A percentile compares a stretch with the other conserved stretches of the same genome.
Conservation (phyloP, 768 basidiomycete genomes). For the Leccinum subtestaceum region DNA sequence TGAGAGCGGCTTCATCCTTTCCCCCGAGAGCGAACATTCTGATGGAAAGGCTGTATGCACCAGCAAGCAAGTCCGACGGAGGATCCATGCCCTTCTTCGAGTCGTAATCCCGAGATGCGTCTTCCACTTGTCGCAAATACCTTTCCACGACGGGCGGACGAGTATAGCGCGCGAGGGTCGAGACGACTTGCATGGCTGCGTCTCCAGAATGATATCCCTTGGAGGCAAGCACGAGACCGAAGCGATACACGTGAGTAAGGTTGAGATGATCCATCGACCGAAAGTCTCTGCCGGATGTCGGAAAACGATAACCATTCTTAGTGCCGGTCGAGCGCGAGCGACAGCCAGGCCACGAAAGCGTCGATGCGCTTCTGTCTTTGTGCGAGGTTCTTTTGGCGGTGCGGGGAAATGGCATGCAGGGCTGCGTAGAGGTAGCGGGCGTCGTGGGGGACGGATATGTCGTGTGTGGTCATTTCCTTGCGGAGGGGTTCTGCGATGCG, state of each 20-base stretch:
- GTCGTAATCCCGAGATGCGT: too few species aligned
- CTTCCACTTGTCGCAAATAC: too few species aligned
- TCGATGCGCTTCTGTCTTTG: constrained; percentile 2
- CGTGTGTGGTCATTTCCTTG: constrained; percentile 37
- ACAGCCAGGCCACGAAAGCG: constrained; percentile 42
- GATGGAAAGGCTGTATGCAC: constrained; percentile 39
- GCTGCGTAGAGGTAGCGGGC: too few species aligned
- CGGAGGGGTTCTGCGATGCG: background rate
- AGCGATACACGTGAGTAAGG: constrained; percentile 30
- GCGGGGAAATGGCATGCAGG: constrained; percentile 27
- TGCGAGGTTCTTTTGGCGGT: constrained; percentile 8
- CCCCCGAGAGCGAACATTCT: constrained; percentile 39
- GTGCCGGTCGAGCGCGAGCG: constrained; percentile 38
- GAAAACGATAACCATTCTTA: constrained; percentile 18
- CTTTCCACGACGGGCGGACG: too few species aligned
- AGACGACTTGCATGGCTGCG: too few species aligned
- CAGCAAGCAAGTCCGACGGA: constrained; percentile 7
- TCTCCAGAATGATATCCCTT: constrained; percentile 40
- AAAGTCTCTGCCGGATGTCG: constrained; percentile 34
- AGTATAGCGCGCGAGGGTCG: too few species aligned
- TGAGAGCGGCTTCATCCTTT: constrained; percentile 36
- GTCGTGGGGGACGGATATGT: constrained; percentile 33
- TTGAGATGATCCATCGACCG: constrained; percentile 28
- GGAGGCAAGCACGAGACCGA: constrained; percentile 35
- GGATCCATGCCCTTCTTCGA: too few species aligned